Conservation (phyloP, 225 moss, liverwort and hornwort species). For the Lunularia cruciata region DNA sequence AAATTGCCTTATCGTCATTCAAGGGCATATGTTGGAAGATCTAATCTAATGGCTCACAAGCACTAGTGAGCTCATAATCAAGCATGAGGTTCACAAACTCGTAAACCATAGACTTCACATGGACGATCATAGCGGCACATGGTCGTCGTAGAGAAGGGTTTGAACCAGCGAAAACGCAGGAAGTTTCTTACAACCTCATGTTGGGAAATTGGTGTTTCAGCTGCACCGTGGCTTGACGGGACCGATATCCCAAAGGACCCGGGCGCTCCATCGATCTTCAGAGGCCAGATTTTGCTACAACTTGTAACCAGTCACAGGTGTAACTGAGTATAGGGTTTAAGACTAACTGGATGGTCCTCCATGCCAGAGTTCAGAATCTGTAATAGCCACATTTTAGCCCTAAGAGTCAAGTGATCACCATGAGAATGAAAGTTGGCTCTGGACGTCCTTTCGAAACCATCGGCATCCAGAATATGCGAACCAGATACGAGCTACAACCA, state of each 20-base stretch:
- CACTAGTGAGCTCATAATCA: background rate
- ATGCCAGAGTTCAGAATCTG: constrained; percentile 9
- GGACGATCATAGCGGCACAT: background rate
- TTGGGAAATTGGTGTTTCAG: background rate
- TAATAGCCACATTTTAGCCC: constrained; percentile 11
- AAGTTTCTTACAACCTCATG: background rate
- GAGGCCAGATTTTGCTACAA: background rate
- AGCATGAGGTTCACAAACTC: background rate
- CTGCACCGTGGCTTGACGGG: background rate
- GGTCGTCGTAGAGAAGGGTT: background rate
- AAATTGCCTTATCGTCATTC: constrained; percentile 10
- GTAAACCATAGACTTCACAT: background rate
- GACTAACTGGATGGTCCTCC: background rate
- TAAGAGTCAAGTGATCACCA: background rate
- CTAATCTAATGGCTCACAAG: background rate
- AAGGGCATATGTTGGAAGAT: constrained; percentile 1
- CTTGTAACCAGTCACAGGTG: background rate
- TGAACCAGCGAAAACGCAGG: background rate
- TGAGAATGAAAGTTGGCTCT: background rate
- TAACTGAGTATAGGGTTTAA: constrained; percentile 22
- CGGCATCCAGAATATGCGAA: background rate
- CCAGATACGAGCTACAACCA: background rate
- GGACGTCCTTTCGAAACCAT: background rate
- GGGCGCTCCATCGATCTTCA: background rate
- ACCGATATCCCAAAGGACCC: background rate